Evolutionary conservation across 176 grass and related monocot genomes (phyloP).

Genomic region (Cenchrus purpureus): DNA sequence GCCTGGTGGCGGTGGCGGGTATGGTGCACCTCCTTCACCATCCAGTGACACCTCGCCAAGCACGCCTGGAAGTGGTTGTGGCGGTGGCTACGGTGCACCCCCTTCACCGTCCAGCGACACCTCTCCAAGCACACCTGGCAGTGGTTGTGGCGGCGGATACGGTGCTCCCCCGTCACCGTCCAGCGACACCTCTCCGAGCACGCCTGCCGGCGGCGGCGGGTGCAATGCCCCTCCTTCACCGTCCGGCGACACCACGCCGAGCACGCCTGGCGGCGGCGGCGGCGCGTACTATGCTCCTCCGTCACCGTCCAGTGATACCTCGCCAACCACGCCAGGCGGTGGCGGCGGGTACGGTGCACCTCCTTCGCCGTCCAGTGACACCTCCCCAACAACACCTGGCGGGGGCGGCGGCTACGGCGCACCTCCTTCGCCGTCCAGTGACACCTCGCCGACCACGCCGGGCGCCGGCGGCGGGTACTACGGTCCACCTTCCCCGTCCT

Average conservation of each 20-base stretch:
- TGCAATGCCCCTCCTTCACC: neutral
- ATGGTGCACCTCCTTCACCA: neutral
- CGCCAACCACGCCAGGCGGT: neutral
- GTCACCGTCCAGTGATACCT: constrained; percentile 5
- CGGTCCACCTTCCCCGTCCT: neutral
- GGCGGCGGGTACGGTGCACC: neutral
- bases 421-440: neutral
- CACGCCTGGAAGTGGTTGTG: neutral
- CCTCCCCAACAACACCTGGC: neutral
- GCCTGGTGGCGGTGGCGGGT: neutral
- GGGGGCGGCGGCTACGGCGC: neutral
- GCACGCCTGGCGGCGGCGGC: neutral
- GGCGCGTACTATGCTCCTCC: neutral
- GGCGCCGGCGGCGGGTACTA: neutral
- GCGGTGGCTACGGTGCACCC: neutral
- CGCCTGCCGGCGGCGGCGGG: neutral
- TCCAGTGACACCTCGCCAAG: neutral
- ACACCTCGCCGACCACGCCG: constrained; percentile 16
- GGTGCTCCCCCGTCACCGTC: constrained; percentile 23
- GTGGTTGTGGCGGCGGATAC: neutral
- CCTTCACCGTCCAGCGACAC: neutral
- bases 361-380: neutral
- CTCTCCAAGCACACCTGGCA: neutral
- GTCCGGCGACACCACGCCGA: neutral
- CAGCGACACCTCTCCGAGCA: neutral